phyloP scores from a whole-genome alignment of 2,329 filamentous ascomycete species.

The Neonectria faginata region DNA sequence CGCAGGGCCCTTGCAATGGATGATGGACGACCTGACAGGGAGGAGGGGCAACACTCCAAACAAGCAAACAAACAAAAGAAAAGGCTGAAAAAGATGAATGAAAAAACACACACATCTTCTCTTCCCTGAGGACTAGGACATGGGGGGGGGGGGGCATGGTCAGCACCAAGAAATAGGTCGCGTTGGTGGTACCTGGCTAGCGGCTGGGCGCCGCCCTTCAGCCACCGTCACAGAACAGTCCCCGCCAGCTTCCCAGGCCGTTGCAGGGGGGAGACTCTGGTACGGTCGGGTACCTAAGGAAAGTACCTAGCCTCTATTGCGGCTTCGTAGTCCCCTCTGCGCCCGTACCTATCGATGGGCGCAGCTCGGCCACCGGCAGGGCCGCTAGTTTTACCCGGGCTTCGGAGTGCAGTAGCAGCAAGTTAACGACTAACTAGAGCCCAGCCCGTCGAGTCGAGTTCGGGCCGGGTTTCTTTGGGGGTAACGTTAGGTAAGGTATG shows the following conservation, averaged over 20 bases:
- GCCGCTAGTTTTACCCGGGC: constrained; percentile 3
- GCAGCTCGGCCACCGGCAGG: constrained; percentile 7
- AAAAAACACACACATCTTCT: not conserved
- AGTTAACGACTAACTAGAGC: no score
- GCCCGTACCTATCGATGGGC: constrained; percentile 8
- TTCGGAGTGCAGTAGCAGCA: not conserved
- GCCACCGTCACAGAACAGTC: constrained; percentile 3
- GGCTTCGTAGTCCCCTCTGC: not conserved
- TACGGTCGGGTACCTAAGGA: not conserved
- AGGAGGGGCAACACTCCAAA: not conserved
- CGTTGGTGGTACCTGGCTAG: constrained; percentile 5
- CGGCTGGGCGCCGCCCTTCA: constrained; percentile 8
- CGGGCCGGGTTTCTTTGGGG: not conserved
- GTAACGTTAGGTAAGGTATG: not conserved
- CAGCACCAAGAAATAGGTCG: constrained; percentile 3
- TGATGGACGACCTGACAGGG: not conserved
- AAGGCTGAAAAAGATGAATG: not conserved
- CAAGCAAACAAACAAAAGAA: not conserved
- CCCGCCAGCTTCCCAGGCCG: not conserved
- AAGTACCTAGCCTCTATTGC: no score
- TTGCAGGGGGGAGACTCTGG: not conserved
- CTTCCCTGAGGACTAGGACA: not conserved
- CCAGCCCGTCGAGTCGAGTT: not conserved
- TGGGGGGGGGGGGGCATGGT: constrained; percentile 1
- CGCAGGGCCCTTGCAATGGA: constrained; percentile 4